Base-by-base conservation (phyloP, 345 rosid species). In the Citrus sp. region DNA sequence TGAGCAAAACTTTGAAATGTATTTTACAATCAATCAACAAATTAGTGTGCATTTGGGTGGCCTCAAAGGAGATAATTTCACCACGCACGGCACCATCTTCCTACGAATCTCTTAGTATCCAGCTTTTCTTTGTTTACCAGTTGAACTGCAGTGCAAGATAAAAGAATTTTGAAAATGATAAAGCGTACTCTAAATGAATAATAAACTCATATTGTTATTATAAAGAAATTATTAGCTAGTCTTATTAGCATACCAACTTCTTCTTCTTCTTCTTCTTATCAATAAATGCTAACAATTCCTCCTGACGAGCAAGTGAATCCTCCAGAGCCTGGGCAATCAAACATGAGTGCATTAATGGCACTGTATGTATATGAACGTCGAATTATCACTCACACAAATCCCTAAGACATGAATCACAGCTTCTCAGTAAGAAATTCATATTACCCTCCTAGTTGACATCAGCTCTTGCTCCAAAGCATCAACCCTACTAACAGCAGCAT, bases 241-340 rank as follows among this genome's bases (percentile, higher is more conserved):
- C 78, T 73, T 30, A 14, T 72, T 38, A 12, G 54, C 81, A 13
- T 79, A 90, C 93, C 81, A 86, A 78, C 88, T 90, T 93, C 89
- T 90, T 94, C 86, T 90, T 93, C 83, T 90, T 93, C 86, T 92
- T 93, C 88, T 95, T 95, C 73, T 92, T 92, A 56, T 93, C 95
- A 24, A 95, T 80, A 83, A 92, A 93, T 18, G 92, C 93, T 55
- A 88, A 49, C 6, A 95, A 88, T 78, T 95, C 97, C 74, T 89
- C 92, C 72, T 92, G 98, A 67, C 85, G 90, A 38, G 88, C 54
- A 63, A 90, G 83, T 3, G 98, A 87, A 8, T 95, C 96, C 66
- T 92, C 99, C 75, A 95, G 82, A 42, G 96, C 96, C 98, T 95
- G 86, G 65, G 76, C 55, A 73, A 9, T n/a, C 12, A n/a, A 7